A percentile compares a stretch with the other conserved stretches of the same genome.
Evolutionary conservation across 2,329 filamentous ascomycete species (phyloP).

Genomic region (Plenodomus tracheiphilus): DNA sequence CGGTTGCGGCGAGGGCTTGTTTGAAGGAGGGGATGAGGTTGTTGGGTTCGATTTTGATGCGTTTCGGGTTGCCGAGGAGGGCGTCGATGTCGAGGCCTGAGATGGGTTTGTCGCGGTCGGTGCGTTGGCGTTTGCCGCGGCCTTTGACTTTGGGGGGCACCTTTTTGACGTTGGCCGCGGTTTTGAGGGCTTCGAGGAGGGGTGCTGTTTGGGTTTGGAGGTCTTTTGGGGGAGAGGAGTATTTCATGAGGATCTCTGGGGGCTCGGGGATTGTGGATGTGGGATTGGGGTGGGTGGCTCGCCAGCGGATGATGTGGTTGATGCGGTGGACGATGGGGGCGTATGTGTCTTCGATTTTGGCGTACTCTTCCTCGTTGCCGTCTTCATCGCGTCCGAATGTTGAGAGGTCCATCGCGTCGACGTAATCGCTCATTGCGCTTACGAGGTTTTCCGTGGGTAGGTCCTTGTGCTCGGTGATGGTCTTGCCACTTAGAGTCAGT

Average conservation of each 20-base stretch:
- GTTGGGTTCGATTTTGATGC: conserved; percentile 61
- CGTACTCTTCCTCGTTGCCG: conserved; percentile 67
- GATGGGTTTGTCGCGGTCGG: conserved; percentile 76
- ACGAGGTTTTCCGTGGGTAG: conserved; percentile 75
- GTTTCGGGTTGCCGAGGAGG: conserved; percentile 67
- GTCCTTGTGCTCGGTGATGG: conserved; percentile 79
- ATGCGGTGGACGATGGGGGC: conserved; percentile 87
- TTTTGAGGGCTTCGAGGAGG: conserved; percentile 65
- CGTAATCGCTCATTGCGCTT: conserved; percentile 85
- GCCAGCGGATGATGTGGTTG: conserved; percentile 79
- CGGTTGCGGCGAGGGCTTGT: conserved; percentile 67
- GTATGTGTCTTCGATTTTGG: conserved; percentile 78
- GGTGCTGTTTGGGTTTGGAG: conserved; percentile 63
- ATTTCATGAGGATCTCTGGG: conserved; percentile 62
- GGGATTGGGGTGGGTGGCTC: conserved; percentile 76
- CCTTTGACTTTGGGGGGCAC: conserved; percentile 81
- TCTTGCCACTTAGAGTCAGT: conserved; percentile 81
- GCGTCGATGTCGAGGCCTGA: conserved; percentile 87
- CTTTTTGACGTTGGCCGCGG: conserved; percentile 75
- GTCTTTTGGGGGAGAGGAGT: conserved; percentile 70
- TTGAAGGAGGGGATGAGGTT: conserved; percentile 94
- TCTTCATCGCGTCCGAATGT: conserved; percentile 72
- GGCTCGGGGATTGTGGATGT: conserved; percentile 59
- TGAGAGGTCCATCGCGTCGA: conserved; percentile 89
- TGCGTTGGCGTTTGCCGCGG: conserved; percentile 61